Percentiles rank a stretch among this genome's conserved stretches.
phyloP scores from a whole-genome alignment of 1,284 basidiomycete genomes.

The Cerioporus squamosus region DNA sequence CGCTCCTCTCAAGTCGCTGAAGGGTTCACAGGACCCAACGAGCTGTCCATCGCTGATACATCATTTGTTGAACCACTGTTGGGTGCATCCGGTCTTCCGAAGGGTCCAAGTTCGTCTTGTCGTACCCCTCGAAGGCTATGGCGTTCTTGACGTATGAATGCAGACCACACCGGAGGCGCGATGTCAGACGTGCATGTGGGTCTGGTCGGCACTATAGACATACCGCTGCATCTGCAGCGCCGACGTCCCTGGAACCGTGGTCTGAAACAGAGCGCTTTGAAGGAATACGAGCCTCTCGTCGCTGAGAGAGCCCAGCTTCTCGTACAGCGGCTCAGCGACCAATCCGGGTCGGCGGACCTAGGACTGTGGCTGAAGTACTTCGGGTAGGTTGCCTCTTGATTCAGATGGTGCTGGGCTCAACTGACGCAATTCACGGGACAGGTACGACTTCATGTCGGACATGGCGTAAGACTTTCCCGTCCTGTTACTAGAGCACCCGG shows the following conservation, averaged over 20 bases:
- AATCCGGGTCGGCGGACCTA: slow-evolving; percentile 42
- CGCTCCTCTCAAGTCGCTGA: too few species aligned
- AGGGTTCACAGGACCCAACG: neutral
- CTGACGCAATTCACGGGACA: neutral
- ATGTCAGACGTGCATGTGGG: slow-evolving; percentile 5
- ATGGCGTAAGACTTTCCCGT: slow-evolving; percentile 26
- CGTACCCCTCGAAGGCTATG: too few species aligned
- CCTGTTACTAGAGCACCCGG: too few species aligned
- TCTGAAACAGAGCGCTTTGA: slow-evolving; percentile 52
- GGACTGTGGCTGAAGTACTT: slow-evolving; percentile 53
- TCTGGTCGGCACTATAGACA: slow-evolving; percentile 36
- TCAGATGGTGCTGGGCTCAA: neutral
- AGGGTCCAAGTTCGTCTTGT: slow-evolving; percentile 4
- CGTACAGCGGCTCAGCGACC: slow-evolving; percentile 40
- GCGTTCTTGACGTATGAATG: neutral
- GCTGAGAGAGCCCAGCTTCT: slow-evolving; percentile 43
- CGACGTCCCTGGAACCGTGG: slow-evolving; percentile 58
- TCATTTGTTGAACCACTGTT: neutral
- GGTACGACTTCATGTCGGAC: slow-evolving; percentile 34
- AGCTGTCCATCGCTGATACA: neutral
- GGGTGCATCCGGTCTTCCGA: slow-evolving; percentile 7
- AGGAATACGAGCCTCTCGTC: slow-evolving; percentile 54
- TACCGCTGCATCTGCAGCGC: slow-evolving; percentile 46
- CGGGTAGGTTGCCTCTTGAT: slow-evolving; percentile 42
- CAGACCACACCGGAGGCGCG: neutral